Evolutionary conservation across 352 stramenopile species (phyloP).

Genomic region (Phytophthora pisi): DNA sequence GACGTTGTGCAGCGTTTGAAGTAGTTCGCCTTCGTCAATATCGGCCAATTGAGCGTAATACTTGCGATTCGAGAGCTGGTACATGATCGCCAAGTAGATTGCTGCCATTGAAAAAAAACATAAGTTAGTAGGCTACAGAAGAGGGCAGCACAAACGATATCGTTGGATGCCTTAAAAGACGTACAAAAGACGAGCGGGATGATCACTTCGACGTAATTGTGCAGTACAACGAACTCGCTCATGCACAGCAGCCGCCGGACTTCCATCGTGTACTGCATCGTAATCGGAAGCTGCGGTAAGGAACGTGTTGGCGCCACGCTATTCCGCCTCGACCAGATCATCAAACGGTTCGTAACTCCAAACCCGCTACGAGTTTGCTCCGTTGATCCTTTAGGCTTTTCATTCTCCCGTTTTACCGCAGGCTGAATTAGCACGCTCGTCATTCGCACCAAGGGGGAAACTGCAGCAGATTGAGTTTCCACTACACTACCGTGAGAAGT

Average conservation of each 20-base stretch:
- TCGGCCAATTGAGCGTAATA: slow-evolving; percentile 32
- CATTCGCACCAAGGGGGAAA: neutral
- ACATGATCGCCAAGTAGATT: slow-evolving; percentile 28
- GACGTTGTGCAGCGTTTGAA: slow-evolving; percentile 29
- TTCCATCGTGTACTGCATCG: slow-evolving; percentile 1
- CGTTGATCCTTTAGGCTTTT: neutral
- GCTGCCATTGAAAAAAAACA: neutral
- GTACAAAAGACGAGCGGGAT: slow-evolving; percentile 13
- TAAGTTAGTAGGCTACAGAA: no score
- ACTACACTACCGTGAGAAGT: neutral
- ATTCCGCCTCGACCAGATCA: neutral
- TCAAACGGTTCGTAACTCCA: neutral
- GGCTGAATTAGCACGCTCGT: neutral
- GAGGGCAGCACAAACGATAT: no score
- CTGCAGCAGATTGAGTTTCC: neutral
- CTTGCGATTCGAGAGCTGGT: slow-evolving; percentile 30
- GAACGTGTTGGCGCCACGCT: neutral
- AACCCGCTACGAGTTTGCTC: neutral
- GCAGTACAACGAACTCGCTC: slow-evolving; percentile 11
- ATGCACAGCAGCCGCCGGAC: slow-evolving; percentile 4
- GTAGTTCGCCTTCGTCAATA: slow-evolving; percentile 14
- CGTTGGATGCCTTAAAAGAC: neutral
- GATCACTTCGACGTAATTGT: slow-evolving; percentile 19
- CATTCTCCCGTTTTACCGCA: neutral
- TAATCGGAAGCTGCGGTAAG: neutral